phyloP scores from a whole-genome alignment of 164 flowering plant genomes.

The Magnolia officinalis region DNA sequence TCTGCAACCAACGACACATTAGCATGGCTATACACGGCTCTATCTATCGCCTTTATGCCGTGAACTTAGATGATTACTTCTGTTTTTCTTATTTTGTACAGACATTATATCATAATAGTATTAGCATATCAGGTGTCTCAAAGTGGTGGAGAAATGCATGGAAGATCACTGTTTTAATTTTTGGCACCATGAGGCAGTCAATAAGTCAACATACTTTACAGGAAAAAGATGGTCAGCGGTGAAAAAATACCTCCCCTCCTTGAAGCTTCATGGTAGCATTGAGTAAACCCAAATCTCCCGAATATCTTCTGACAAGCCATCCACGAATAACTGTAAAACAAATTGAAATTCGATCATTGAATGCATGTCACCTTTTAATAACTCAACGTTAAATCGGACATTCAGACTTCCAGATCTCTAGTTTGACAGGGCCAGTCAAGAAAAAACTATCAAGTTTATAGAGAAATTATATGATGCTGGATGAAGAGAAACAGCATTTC shows the following conservation, averaged over 20 bases:
- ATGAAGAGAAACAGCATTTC: no score
- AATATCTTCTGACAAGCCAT: slow-evolving; percentile 89
- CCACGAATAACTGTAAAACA: slow-evolving; percentile 78
- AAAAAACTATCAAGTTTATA: no score
- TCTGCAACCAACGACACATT: no score
- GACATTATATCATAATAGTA: no score
- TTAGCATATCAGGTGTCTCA: no score
- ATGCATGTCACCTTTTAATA: not conserved
- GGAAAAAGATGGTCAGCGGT: not conserved
- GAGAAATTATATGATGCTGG: no score
- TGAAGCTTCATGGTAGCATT: slow-evolving; percentile 27
- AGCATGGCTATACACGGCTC: no score
- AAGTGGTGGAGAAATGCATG: no score
- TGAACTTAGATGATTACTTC: no score
- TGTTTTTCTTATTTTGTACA: no score
- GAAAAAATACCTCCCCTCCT: slow-evolving; percentile 45
- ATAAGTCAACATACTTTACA: not conserved
- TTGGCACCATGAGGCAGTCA: not conserved
- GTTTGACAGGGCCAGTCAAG: not conserved
- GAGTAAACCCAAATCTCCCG: slow-evolving; percentile 62
- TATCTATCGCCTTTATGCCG: no score
- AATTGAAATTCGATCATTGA: not conserved
- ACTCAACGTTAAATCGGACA: not conserved
- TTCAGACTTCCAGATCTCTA: not conserved
- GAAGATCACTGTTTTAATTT: no score